phyloP scores from a whole-genome alignment of 768 basidiomycete species.

The Termitomyces sp. region DNA sequence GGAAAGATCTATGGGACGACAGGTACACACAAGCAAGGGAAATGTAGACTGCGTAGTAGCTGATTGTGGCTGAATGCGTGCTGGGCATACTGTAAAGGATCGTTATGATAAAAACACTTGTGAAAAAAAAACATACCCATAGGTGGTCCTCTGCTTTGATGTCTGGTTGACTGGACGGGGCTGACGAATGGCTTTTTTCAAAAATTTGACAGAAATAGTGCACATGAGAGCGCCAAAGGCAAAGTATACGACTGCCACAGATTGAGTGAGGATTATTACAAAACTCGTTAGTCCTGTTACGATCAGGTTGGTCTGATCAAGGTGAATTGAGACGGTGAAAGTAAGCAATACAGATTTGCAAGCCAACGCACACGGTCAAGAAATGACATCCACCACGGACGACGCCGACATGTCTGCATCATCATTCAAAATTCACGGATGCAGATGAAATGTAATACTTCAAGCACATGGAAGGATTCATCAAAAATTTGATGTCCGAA shows the following conservation, averaged over 20 bases:
- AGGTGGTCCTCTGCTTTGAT: constrained; percentile 48
- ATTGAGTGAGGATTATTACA: constrained; percentile 57
- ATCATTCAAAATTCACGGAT: background rate
- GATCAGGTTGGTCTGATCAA: constrained; percentile 50
- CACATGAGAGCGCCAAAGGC: constrained; percentile 54
- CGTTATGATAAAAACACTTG: background rate
- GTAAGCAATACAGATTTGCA: background rate
- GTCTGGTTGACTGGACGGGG: constrained; percentile 47
- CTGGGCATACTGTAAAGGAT: constrained; percentile 66
- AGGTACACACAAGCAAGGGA: constrained; percentile 54
- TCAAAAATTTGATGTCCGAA: too few species aligned
- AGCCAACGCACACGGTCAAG: constrained; percentile 35
- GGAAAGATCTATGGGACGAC: constrained; percentile 56
- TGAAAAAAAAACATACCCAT: constrained; percentile 50
- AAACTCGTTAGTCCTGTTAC: constrained; percentile 50
- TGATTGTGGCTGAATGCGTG: constrained; percentile 72
- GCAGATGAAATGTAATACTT: too few species aligned
- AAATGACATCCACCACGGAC: constrained; percentile 30
- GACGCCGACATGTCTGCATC: constrained; percentile 7
- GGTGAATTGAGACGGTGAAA: background rate
- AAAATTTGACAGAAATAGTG: constrained; percentile 52
- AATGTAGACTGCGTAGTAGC: constrained; percentile 61
- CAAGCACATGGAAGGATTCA: too few species aligned
- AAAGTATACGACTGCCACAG: constrained; percentile 61
- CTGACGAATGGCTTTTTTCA: constrained; percentile 63